Percentiles rank a stretch among this genome's conserved stretches.
Evolutionary conservation across 441 rosid genomes (phyloP).

Genomic region (Macaranga tanarius): DNA sequence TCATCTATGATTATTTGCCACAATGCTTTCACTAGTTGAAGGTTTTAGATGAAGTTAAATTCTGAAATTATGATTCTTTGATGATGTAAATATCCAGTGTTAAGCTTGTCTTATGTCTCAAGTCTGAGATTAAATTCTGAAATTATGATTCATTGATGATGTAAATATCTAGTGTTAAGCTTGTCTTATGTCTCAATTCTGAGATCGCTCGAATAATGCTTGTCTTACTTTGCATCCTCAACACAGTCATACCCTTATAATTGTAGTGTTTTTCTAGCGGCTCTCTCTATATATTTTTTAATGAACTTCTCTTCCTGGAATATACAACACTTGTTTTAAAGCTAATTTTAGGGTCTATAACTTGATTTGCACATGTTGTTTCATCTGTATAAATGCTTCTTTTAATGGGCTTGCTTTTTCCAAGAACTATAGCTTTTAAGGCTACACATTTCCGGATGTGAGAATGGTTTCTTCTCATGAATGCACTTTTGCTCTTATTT

Average conservation of each 20-base stretch:
- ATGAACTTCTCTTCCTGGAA: too few relatives aligned
- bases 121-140: not conserved
- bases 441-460: not conserved
- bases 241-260: not conserved
- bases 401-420: not conserved
- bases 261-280: not conserved
- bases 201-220: not conserved
- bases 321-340: not conserved
- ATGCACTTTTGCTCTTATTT: not conserved
- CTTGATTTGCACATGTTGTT: not conserved
- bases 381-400: not conserved
- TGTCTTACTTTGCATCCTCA: not conserved
- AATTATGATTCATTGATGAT: too few relatives aligned
- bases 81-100: not conserved
- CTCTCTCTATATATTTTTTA: too few relatives aligned
- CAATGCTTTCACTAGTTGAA: not conserved
- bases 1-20: conserved; percentile 1
- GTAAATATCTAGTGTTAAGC: not conserved
- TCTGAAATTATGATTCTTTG: not conserved
- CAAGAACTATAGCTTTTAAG: not conserved
- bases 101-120: not conserved
- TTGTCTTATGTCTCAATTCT: not conserved
- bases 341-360: not conserved
- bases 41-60: not conserved
- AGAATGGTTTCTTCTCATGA: not conserved